These are phyloP conservation scores for Dissophora globulifera DNA, from an alignment of 192 early-diverging fungal species.

Conservation along the genomic window DNA sequence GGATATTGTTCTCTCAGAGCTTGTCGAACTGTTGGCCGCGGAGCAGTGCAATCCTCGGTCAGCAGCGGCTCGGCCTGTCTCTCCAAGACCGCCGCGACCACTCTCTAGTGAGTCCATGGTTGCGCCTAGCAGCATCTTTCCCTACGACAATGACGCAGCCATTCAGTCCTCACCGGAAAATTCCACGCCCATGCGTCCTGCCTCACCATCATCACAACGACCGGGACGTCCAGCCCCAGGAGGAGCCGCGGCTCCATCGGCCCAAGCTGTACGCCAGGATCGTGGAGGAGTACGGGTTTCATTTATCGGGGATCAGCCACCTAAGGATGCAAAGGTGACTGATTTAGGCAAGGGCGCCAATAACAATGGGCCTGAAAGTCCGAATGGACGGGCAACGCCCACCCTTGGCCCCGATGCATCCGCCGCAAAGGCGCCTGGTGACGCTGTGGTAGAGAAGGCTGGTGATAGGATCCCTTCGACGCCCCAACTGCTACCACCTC, in stretches of 20 bases:
- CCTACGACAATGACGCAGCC: constrained; percentile 40
- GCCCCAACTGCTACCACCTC: constrained; percentile 38
- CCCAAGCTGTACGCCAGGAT: constrained; percentile 23
- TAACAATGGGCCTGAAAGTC: not conserved
- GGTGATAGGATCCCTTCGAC: not conserved
- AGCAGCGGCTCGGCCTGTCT: constrained; percentile 32
- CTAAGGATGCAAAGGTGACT: constrained; percentile 10
- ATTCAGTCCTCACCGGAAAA: constrained; percentile 45
- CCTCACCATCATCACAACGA: constrained; percentile 19
- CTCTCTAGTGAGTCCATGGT: constrained; percentile 47
- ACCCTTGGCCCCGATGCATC: not conserved
- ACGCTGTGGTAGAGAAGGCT: not conserved
- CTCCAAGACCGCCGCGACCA: constrained; percentile 40
- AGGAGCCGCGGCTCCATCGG: constrained; percentile 29
- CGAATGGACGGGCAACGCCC: constrained; percentile 8
- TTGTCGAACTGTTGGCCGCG: constrained; percentile 46
- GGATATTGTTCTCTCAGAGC: constrained; percentile 52
- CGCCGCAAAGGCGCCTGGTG: too few species aligned
- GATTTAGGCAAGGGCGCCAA: constrained; percentile 5
- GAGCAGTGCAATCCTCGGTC: constrained; percentile 40
- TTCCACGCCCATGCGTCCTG: constrained; percentile 26
- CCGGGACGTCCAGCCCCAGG: constrained; percentile 18
- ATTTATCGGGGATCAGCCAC: constrained; percentile 5
- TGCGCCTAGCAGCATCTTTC: constrained; percentile 38
- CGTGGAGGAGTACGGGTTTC: constrained; percentile 26